phyloP scores from a whole-genome alignment of 1,284 basidiomycete genomes.

The Stygiomarasmius scandens region DNA sequence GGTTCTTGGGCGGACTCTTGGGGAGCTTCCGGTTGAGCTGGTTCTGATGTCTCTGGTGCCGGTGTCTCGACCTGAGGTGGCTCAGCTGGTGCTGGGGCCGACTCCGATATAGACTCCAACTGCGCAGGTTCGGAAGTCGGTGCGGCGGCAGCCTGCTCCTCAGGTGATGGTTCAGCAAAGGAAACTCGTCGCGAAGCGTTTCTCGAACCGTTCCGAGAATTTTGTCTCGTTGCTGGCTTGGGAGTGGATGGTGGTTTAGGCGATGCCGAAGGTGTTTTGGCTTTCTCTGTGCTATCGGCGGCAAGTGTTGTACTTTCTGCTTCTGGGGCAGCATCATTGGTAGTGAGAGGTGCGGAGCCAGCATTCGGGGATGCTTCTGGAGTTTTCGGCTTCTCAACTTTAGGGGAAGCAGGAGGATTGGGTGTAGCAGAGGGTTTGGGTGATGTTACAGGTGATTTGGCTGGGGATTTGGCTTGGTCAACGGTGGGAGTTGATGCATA shows the following conservation, averaged over 20 bases:
- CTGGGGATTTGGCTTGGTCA: background rate
- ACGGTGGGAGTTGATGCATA: background rate
- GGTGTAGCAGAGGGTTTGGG: slow-evolving; percentile 4
- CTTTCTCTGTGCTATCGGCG: slow-evolving; percentile 7
- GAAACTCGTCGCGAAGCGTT: background rate
- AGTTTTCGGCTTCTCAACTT: slow-evolving; percentile 4
- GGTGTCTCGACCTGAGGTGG: slow-evolving; percentile 16
- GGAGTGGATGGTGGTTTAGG: slow-evolving; percentile 2
- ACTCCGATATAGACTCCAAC: slow-evolving; percentile 16
- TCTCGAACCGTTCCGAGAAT: background rate
- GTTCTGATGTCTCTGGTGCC: background rate
- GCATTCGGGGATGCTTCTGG: background rate
- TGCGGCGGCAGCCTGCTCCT: too few species aligned
- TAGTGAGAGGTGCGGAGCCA: background rate
- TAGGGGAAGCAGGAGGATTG: slow-evolving; percentile 19
- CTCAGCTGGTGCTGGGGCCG: slow-evolving; percentile 12
- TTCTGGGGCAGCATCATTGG: background rate
- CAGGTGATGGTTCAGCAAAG: background rate
- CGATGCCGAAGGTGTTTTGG: slow-evolving; percentile 7
- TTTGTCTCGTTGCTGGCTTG: slow-evolving; percentile 2
- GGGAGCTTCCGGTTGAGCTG: too few species aligned
- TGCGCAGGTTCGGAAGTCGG: slow-evolving; percentile 8
- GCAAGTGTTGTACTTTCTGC: slow-evolving; percentile 2
- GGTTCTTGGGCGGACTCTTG: too few species aligned
- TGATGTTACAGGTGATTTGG: background rate